Evolutionary conservation across 2,329 filamentous ascomycete species (phyloP), one percentile per base, ranked within the genome.

Genomic region (Hymenoscyphus albidus): DNA sequence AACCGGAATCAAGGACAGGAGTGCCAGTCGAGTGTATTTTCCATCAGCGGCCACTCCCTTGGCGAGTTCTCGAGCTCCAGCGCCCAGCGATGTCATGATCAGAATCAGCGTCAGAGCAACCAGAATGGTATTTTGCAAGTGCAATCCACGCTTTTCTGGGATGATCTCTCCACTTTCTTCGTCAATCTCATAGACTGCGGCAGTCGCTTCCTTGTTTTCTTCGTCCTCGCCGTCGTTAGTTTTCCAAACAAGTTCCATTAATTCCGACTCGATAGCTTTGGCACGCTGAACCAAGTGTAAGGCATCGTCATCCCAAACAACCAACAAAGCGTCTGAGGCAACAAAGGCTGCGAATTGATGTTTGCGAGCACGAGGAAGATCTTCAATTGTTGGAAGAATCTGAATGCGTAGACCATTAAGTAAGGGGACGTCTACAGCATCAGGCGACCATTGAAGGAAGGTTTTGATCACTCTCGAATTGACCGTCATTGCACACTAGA

Each of bases 241-340:
- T 74, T 86, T 85, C 90, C 90, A 92, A 1, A 93, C 88, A 1
- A 93, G 80, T 71, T 90, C 85, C 87, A 93, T 91, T 55, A 94
- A 80, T 74, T 92, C 88, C 2, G 85, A 84, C 76, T 94, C 89
- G 65, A 94, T 92, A 40, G 82, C 82, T 73, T 88, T 87, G 56
- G 89, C 91, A 63, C 90, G 82, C 63, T 85, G 78, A 5, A 93
- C 81, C 9, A 94, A 79, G 72, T 92, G 86, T 63, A 88, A 80
- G 0, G 90, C 85, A 64, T 93, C 89, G 69, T 94, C 91, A 69
- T 94, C 91, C 91, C 91, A 95, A 0, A 94, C 90, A 1, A 94
- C 80, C 1, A 95, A 79, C 5, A 93, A 79, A 4, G 85, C 85
- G 67, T 91, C 87, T 0, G 84, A 85, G 1, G 89, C 87, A 54